phyloP scores from a whole-genome alignment of 768 basidiomycete genomes.

The Suillus fuscotomentosus region DNA sequence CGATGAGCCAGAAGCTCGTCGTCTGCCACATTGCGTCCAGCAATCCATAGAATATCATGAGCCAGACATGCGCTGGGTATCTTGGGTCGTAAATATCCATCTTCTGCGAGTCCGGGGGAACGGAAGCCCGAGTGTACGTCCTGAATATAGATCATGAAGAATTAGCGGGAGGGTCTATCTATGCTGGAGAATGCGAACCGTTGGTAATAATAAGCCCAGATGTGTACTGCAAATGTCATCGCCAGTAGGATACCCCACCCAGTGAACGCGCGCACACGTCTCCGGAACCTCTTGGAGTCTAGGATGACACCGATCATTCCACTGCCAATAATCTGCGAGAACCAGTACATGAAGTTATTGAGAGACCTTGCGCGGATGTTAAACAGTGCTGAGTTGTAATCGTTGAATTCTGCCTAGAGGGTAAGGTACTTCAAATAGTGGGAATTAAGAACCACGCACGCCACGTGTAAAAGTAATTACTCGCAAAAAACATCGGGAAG shows the following conservation, averaged over 20 bases:
- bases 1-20: slow-evolving; percentile 75
- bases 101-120: slow-evolving; percentile 38
- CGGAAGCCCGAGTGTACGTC: slow-evolving; percentile 55
- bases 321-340: slow-evolving; percentile 71
- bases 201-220: slow-evolving; percentile 77
- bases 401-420: slow-evolving; percentile 61
- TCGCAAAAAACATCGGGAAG: slow-evolving; percentile 82
- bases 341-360: slow-evolving; percentile 81
- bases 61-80: slow-evolving; percentile 39
- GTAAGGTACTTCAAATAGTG: neutral
- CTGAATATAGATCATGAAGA: slow-evolving; percentile 23
- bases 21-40: slow-evolving; percentile 85
- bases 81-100: slow-evolving; percentile 49
- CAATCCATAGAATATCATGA: slow-evolving; percentile 70
- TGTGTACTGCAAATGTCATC: slow-evolving; percentile 66
- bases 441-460: slow-evolving; percentile 37
- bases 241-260: slow-evolving; percentile 61
- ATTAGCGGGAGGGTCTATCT: neutral
- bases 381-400: slow-evolving; percentile 72
- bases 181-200: slow-evolving; percentile 37
- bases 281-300: slow-evolving; percentile 50
- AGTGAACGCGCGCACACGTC: slow-evolving; percentile 64
- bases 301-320: slow-evolving; percentile 64
- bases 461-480: slow-evolving; percentile 85
- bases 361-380: slow-evolving; percentile 72